Evolutionary conservation across 495 filamentous ascomycete genomes (phyloP).

Genomic region (Chaetomium fimeti): DNA sequence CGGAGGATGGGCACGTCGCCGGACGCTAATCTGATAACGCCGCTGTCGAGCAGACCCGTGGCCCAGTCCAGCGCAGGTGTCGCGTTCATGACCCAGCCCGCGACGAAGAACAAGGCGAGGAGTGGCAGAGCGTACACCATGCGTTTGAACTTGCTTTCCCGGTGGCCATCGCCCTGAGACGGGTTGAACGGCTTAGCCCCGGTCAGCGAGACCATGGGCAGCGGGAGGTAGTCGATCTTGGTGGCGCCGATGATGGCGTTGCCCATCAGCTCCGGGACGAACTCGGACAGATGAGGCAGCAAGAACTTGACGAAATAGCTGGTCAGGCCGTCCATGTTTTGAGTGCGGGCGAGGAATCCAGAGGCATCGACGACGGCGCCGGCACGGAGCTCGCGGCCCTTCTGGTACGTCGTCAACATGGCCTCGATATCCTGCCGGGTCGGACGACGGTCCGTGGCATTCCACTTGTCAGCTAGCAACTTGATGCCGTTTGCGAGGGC

Average conservation of each 20-base stretch:
- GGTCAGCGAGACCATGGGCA: slow-evolving; percentile 21
- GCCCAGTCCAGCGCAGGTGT: neutral
- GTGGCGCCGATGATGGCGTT: slow-evolving; percentile 18
- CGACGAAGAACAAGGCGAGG: slow-evolving; percentile 5
- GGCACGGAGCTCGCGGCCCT: slow-evolving; percentile 10
- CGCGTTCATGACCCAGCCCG: slow-evolving; percentile 11
- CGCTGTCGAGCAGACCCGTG: neutral
- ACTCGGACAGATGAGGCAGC: slow-evolving; percentile 17
- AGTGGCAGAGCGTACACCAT: slow-evolving; percentile 18
- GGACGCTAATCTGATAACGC: neutral
- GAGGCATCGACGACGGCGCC: slow-evolving; percentile 12
- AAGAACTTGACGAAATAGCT: slow-evolving; percentile 10
- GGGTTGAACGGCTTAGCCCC: slow-evolving; percentile 27
- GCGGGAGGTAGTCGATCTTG: slow-evolving; percentile 24
- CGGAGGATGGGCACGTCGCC: slow-evolving; percentile 13
- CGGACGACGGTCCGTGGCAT: neutral
- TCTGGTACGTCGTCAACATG: slow-evolving; percentile 18
- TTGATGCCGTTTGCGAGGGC: slow-evolving; percentile 25
- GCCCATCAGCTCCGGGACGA: slow-evolving; percentile 9
- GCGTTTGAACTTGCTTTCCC: slow-evolving; percentile 26
- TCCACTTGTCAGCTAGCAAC: slow-evolving; percentile 12
- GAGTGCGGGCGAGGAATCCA: neutral
- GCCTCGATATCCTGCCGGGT: slow-evolving; percentile 5
- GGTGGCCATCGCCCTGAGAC: slow-evolving; percentile 18
- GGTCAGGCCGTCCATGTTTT: slow-evolving; percentile 12